Percentiles rank a stretch among this genome's conserved stretches.
Conservation (phyloP, 148 eudicot genomes). For the Rhododendron ferrugineum region DNA sequence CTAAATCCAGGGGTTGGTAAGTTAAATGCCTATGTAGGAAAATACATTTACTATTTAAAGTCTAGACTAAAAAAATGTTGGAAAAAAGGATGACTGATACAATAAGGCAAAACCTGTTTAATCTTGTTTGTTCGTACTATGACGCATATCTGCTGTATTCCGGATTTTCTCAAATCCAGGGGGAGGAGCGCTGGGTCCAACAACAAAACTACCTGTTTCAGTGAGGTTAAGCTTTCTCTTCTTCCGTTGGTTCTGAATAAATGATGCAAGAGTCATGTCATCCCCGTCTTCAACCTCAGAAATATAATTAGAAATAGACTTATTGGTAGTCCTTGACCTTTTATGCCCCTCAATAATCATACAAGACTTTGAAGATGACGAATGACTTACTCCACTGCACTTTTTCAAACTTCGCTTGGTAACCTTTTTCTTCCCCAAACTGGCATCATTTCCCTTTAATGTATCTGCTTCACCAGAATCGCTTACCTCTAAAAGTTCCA, state of each 20-base stretch:
- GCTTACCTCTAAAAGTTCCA: conserved; percentile 1
- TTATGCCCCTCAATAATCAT: neutral
- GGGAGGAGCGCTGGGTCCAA: conserved; percentile 8
- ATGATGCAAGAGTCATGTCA: conserved; percentile 23
- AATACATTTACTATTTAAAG: neutral
- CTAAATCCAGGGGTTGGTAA: neutral
- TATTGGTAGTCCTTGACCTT: neutral
- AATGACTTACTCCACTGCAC: conserved; percentile 1
- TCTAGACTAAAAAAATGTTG: neutral
- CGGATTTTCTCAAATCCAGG: conserved; percentile 14
- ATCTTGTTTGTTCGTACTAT: neutral
- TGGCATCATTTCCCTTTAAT: conserved; percentile 2
- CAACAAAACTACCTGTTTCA: neutral
- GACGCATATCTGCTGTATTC: neutral
- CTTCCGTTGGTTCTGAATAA: conserved; percentile 12
- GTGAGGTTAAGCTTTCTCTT: conserved; percentile 7
- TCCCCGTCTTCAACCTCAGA: neutral
- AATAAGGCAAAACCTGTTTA: neutral
- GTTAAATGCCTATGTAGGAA: neutral
- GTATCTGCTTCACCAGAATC: conserved; percentile 11
- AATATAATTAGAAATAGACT: neutral
- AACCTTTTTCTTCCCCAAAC: conserved; percentile 11
- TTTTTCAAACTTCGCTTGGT: conserved; percentile 3
- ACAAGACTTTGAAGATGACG: neutral
- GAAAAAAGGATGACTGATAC: neutral